Percentiles rank a stretch among this genome's conserved stretches.
These are phyloP conservation scores for Ustilago lituana DNA, from an alignment of 1,284 basidiomycete genomes.

Conservation along the genomic window DNA sequence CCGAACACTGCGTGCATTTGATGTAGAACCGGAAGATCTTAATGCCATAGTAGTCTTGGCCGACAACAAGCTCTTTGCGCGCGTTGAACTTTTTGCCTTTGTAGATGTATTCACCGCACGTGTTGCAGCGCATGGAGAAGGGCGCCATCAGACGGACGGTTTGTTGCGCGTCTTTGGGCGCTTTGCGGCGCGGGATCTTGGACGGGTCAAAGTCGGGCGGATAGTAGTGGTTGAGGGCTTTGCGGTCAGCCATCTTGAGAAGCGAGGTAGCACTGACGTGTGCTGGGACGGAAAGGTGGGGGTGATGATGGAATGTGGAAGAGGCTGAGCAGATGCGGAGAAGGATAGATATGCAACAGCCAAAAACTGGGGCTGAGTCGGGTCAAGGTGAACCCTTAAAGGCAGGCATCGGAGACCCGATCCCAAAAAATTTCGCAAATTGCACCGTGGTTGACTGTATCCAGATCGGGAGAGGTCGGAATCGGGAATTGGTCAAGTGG, in stretches of 20 bases:
- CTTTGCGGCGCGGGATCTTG: constrained; percentile 88
- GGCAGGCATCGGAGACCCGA: no score
- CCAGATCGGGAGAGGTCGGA: no score
- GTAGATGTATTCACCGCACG: constrained; percentile 93
- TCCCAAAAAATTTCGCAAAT: no score
- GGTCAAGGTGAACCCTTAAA: constrained; percentile 3
- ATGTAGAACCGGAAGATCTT: constrained; percentile 76
- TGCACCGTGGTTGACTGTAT: no score
- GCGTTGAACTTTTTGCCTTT: constrained; percentile 99
- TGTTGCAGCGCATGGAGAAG: constrained; percentile 86
- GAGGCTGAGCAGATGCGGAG: no score
- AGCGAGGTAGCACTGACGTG: background rate
- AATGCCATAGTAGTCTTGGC: constrained; percentile 97
- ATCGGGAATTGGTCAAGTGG: constrained; percentile 17
- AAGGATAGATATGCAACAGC: background rate
- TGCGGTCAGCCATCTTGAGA: constrained; percentile 68
- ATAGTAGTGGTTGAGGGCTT: constrained; percentile 69
- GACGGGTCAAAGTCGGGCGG: constrained; percentile 92
- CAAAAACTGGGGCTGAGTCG: constrained; percentile 3
- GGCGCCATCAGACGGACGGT: constrained; percentile 98
- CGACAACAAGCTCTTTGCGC: constrained; percentile 94
- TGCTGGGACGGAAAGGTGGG: background rate
- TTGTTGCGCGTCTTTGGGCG: constrained; percentile 90
- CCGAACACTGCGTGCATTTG: constrained; percentile 72
- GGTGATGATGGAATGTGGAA: constrained; percentile 10